phyloP scores from a whole-genome alignment of 1,284 basidiomycete genomes.

The Xerocomus amazonicus region DNA sequence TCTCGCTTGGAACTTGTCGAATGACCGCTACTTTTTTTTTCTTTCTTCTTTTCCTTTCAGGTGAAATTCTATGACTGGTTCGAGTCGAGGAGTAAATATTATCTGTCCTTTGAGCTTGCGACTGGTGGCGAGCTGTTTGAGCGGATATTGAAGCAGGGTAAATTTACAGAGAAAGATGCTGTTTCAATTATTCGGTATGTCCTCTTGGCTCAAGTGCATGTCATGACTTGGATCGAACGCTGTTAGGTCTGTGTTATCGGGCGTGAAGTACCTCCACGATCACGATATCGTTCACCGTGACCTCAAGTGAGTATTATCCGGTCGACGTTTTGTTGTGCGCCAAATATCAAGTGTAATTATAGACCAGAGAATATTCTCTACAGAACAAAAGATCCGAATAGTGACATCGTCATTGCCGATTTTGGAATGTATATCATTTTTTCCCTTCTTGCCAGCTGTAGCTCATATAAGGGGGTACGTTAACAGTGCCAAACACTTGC shows the following conservation, averaged over 20 bases:
- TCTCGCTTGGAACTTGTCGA: not conserved
- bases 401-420: slow-evolving; percentile 89
- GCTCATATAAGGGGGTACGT: slow-evolving; percentile 3
- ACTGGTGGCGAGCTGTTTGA: slow-evolving; percentile 89
- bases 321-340: not conserved
- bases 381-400: slow-evolving; percentile 67
- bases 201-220: not conserved
- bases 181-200: slow-evolving; percentile 60
- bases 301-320: slow-evolving; percentile 59
- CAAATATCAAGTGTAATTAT: slow-evolving; percentile 1
- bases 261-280: slow-evolving; percentile 79
- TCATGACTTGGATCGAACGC: not conserved
- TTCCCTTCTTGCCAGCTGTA: not conserved
- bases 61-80: slow-evolving; percentile 94
- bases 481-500: slow-evolving; percentile 78
- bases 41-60: slow-evolving; percentile 35
- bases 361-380: slow-evolving; percentile 95
- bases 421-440: slow-evolving; percentile 82
- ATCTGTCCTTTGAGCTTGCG: slow-evolving; percentile 88
- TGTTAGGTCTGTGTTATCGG: slow-evolving; percentile 68
- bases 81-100: slow-evolving; percentile 88
- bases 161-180: slow-evolving; percentile 88
- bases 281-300: slow-evolving; percentile 92
- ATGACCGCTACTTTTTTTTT: not conserved
- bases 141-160: slow-evolving; percentile 76